These are phyloP conservation scores for Neurospora sp. DNA, from an alignment of 495 filamentous ascomycete genomes.

Conservation along the genomic window DNA sequence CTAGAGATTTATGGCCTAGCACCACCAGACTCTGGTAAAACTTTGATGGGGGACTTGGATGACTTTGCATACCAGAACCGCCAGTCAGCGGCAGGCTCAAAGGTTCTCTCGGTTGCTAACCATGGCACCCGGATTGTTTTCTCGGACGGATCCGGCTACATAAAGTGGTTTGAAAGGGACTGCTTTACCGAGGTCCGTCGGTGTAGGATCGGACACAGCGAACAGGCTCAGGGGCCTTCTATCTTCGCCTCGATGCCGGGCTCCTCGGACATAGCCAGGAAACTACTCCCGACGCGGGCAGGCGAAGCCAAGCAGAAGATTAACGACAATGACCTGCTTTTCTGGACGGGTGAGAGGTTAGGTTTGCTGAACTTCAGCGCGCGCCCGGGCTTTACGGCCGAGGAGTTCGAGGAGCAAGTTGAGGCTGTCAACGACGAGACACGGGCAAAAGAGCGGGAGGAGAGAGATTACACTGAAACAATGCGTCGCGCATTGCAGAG, in stretches of 20 bases:
- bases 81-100: slow-evolving; percentile 69
- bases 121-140: slow-evolving; percentile 81
- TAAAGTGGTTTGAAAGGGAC: slow-evolving; percentile 91
- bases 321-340: slow-evolving; percentile 54
- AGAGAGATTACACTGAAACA: slow-evolving; percentile 47
- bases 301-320: slow-evolving; percentile 18
- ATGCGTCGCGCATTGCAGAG: slow-evolving; percentile 68
- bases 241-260: slow-evolving; percentile 40
- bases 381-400: slow-evolving; percentile 32
- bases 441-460: slow-evolving; percentile 30
- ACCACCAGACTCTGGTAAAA: slow-evolving; percentile 7
- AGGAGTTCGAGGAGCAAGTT: slow-evolving; percentile 36
- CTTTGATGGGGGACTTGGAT: neutral
- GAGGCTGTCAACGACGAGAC: slow-evolving; percentile 35
- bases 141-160: slow-evolving; percentile 69
- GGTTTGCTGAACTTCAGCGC: slow-evolving; percentile 57
- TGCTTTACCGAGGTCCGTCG: slow-evolving; percentile 70
- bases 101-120: slow-evolving; percentile 71
- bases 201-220: slow-evolving; percentile 54
- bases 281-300: slow-evolving; percentile 53
- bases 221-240: slow-evolving; percentile 24
- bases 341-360: slow-evolving; percentile 76
- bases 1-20: slow-evolving; percentile 74
- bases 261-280: slow-evolving; percentile 56
- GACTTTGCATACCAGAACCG: slow-evolving; percentile 52